A percentile compares a stretch with the other conserved stretches of the same genome.
Conservation (phyloP, 23 red algal species). For the Gracilaria gracilis region DNA sequence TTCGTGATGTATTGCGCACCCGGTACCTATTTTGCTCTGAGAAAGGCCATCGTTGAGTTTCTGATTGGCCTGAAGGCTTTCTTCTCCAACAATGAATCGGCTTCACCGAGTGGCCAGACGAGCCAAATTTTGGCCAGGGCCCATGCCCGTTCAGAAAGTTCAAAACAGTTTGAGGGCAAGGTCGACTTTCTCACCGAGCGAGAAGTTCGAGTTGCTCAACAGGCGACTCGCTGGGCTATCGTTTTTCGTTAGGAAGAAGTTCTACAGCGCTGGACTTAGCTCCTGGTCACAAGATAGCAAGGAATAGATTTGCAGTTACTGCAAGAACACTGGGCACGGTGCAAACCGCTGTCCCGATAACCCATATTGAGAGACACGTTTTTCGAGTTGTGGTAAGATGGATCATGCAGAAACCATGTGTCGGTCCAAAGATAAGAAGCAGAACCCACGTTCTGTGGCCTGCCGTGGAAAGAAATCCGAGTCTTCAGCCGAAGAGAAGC, state of each 20-base stretch:
- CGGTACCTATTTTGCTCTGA: background rate
- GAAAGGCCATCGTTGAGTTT: constrained; percentile 1
- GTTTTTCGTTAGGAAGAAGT: background rate
- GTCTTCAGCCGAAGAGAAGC: background rate
- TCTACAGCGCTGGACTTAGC: background rate
- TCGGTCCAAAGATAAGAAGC: background rate
- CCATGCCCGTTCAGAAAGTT: background rate
- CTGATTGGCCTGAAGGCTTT: background rate
- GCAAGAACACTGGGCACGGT: background rate
- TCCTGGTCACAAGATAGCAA: background rate
- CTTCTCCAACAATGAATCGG: background rate
- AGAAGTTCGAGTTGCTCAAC: no score
- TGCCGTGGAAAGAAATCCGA: background rate
- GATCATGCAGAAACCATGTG: constrained; percentile 10
- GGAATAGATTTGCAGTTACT: background rate
- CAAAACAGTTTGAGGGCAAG: background rate
- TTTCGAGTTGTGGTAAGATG: background rate
- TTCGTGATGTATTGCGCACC: constrained; percentile 17
- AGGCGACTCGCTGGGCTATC: background rate
- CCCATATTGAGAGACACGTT: background rate
- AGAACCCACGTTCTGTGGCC: background rate
- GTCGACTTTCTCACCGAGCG: no score
- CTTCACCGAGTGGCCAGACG: background rate
- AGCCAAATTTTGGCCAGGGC: background rate
- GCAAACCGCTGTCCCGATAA: background rate